Conservation (phyloP, 208 protist species). For the Leishmania major region DNA sequence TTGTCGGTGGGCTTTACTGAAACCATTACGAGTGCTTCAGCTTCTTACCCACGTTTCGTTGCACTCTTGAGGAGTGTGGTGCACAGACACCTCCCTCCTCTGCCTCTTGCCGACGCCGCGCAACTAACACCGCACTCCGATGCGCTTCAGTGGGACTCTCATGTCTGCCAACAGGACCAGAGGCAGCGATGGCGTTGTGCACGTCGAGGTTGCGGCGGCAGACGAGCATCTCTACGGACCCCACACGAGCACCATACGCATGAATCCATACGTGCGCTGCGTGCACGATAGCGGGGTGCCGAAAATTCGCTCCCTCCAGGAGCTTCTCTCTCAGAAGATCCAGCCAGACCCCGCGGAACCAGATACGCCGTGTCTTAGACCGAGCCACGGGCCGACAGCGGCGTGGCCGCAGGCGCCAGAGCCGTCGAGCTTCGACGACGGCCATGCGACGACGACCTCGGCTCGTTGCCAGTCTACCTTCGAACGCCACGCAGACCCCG, state of each 20-base stretch:
- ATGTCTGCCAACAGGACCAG: slow-evolving; percentile 8
- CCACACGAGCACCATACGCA: slow-evolving; percentile 40
- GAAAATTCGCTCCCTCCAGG: slow-evolving; percentile 50
- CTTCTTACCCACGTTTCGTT: neutral
- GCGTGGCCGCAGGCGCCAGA: neutral
- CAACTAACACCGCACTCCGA: neutral
- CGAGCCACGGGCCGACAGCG: slow-evolving; percentile 14
- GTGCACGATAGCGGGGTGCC: slow-evolving; percentile 44
- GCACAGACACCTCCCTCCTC: neutral
- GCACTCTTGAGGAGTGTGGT: neutral
- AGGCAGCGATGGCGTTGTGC: neutral
- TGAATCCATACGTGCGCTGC: slow-evolving; percentile 66
- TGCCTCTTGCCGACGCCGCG: neutral
- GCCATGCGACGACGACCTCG: neutral
- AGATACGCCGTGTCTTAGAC: slow-evolving; percentile 55
- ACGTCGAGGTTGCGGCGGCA: neutral
- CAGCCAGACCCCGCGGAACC: slow-evolving; percentile 37
- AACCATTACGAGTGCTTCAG: neutral
- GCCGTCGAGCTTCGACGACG: slow-evolving; percentile 18
- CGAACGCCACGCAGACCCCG: neutral
- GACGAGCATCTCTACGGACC: slow-evolving; percentile 13
- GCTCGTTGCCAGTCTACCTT: neutral
- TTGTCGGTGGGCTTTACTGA: too few species aligned
- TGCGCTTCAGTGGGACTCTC: neutral
- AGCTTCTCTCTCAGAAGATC: slow-evolving; percentile 37